phyloP scores from a whole-genome alignment of 805 yeast genomes.

The Starmerella cellae region DNA sequence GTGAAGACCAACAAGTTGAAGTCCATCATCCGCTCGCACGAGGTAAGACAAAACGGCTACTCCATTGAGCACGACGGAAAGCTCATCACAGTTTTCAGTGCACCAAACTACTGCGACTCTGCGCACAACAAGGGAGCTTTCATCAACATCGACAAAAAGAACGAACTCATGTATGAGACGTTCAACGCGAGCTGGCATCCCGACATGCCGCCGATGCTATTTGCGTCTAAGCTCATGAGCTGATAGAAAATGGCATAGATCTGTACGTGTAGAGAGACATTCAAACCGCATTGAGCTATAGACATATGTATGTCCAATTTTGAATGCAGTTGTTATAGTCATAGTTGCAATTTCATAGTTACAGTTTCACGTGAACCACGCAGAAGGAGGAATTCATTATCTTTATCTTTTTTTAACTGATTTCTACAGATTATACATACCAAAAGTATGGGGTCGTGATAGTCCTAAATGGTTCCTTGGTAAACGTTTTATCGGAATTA shows the following conservation, averaged over 20 bases:
- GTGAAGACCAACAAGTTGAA: conserved; percentile 56
- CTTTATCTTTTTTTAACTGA: no score
- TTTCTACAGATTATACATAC: no score
- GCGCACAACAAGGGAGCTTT: conserved; percentile 87
- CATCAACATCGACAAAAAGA: conserved; percentile 49
- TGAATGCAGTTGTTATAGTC: no score
- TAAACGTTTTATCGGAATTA: no score
- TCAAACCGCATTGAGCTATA: neutral
- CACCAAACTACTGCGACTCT: conserved; percentile 93
- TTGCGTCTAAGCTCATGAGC: conserved; percentile 35
- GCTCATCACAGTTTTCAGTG: conserved; percentile 88
- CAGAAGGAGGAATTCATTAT: no score
- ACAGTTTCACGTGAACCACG: no score
- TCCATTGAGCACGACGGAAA: conserved; percentile 76
- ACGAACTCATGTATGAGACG: conserved; percentile 40
- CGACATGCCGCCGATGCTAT: conserved; percentile 87
- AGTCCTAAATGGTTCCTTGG: no score
- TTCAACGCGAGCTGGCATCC: conserved; percentile 86
- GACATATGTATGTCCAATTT: neutral
- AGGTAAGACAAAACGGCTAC: conserved; percentile 84
- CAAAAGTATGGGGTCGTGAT: no score
- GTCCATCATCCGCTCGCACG: conserved; percentile 86
- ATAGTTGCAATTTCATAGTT: no score
- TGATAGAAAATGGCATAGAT: conserved; percentile 4
- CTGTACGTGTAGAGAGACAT: neutral